Conservation (phyloP, 805 yeast genomes). For the Yamadazyma takamatsuzukensis region DNA sequence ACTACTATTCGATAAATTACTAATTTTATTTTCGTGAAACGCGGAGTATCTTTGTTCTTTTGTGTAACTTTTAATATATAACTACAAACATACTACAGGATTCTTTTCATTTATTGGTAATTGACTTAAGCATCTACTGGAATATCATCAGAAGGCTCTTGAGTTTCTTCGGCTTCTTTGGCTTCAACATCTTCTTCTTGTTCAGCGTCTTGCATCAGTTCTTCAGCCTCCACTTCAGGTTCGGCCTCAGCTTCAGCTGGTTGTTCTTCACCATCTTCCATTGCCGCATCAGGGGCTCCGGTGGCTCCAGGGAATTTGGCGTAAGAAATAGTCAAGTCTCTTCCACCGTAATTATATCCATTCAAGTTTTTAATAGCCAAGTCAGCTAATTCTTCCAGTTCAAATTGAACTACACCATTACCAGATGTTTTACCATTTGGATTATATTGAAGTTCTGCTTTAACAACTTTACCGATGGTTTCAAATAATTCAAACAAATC, state of each 20-base stretch:
- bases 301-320: conserved; percentile 39
- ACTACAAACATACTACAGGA: too few species aligned
- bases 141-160: too few species aligned
- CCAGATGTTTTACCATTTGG: conserved; percentile 68
- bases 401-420: conserved; percentile 79
- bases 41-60: too few species aligned
- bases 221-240: conserved; percentile 2
- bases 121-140: neutral
- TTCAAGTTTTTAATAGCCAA: conserved; percentile 71
- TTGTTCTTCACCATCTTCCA: conserved; percentile 1
- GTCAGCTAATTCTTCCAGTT: conserved; percentile 62
- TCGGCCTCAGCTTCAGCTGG: neutral
- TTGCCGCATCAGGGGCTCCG: conserved; percentile 5
- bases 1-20: too few species aligned
- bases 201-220: neutral
- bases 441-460: conserved; percentile 68
- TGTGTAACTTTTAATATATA: too few species aligned
- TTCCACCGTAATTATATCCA: conserved; percentile 80
- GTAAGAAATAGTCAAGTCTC: conserved; percentile 64
- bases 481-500: conserved; percentile 85
- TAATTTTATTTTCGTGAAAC: too few species aligned
- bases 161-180: conserved; percentile 1
- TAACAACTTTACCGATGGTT: conserved; percentile 69
- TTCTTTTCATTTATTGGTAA: neutral
- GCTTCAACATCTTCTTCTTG: conserved; percentile 1